Conservation (phyloP, 2,329 filamentous ascomycete species). For the Elsinoe necatrix region DNA sequence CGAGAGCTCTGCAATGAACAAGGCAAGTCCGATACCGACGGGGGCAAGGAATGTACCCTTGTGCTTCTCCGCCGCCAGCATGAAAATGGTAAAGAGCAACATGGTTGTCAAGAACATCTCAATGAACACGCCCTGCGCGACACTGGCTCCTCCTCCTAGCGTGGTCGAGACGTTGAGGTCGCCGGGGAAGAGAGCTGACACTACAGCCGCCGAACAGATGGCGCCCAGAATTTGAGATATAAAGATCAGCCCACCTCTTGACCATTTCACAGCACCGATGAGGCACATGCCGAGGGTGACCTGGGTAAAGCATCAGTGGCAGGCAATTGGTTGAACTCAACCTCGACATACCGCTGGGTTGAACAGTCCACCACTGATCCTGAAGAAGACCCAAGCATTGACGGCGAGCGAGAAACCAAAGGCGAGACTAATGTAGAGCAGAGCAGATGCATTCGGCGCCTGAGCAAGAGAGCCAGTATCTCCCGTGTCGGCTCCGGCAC, state of each 20-base stretch:
- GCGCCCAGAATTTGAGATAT: constrained; percentile 39
- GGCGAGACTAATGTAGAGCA: constrained; percentile 34
- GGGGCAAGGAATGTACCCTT: constrained; percentile 35
- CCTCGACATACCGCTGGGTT: constrained; percentile 27
- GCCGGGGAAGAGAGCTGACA: constrained; percentile 38
- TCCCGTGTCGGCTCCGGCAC: constrained; percentile 21
- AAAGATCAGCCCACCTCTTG: constrained; percentile 36
- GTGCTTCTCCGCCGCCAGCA: constrained; percentile 37
- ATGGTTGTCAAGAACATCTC: constrained; percentile 45
- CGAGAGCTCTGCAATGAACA: constrained; percentile 40
- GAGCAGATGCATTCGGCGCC: constrained; percentile 30
- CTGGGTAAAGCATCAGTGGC: constrained; percentile 12
- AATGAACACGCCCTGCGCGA: constrained; percentile 41
- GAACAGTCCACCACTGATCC: constrained; percentile 34
- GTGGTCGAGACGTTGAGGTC: constrained; percentile 39
- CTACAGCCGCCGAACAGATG: constrained; percentile 39
- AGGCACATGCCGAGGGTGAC: constrained; percentile 42
- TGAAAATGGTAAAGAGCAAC: constrained; percentile 43
- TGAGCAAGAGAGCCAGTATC: constrained; percentile 26
- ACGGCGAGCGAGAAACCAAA: constrained; percentile 39
- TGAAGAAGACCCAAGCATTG: constrained; percentile 39
- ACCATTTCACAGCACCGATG: constrained; percentile 40
- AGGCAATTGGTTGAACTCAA: too few species aligned
- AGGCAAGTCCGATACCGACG: constrained; percentile 35
- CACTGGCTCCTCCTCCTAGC: constrained; percentile 35